These are phyloP conservation scores for Pythium apleroticum DNA, from an alignment of 352 stramenopile genomes.

Conservation along the genomic window DNA sequence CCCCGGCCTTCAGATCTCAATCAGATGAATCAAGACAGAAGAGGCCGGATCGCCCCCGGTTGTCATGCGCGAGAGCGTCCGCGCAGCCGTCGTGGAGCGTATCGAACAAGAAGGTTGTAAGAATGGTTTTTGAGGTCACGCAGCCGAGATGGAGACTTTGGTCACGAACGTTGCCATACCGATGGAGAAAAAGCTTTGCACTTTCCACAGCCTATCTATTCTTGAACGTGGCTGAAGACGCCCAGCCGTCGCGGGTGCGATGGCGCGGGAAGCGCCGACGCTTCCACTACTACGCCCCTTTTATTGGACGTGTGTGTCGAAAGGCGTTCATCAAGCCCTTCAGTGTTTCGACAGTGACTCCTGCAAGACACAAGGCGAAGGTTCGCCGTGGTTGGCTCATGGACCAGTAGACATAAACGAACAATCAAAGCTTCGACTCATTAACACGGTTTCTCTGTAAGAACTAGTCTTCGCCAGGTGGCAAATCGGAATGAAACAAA, in stretches of 20 bases:
- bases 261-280: constrained; percentile 1
- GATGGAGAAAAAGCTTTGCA: constrained; percentile 4
- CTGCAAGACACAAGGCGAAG: constrained; percentile 6
- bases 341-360: neutral
- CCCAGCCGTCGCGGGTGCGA: neutral
- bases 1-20: too few species aligned
- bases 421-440: too few species aligned
- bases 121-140: constrained; percentile 1
- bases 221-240: constrained; percentile 10
- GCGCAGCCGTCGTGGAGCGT: neutral
- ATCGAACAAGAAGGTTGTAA: neutral
- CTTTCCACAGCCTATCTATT: constrained; percentile 7
- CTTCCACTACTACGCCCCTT: constrained; percentile 17
- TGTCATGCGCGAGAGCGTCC: too few species aligned
- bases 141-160: constrained; percentile 4
- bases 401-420: neutral
- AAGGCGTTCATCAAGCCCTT: constrained; percentile 9
- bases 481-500: too few species aligned
- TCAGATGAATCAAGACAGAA: too few species aligned
- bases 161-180: neutral
- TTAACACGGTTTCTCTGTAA: too few species aligned
- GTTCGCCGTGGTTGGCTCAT: neutral
- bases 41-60: too few species aligned
- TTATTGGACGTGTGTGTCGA: constrained; percentile 14
- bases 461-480: too few species aligned